These are phyloP conservation scores for Fusarium sp. DNA, from an alignment of 2,329 filamentous ascomycete species.

Conservation along the genomic window DNA sequence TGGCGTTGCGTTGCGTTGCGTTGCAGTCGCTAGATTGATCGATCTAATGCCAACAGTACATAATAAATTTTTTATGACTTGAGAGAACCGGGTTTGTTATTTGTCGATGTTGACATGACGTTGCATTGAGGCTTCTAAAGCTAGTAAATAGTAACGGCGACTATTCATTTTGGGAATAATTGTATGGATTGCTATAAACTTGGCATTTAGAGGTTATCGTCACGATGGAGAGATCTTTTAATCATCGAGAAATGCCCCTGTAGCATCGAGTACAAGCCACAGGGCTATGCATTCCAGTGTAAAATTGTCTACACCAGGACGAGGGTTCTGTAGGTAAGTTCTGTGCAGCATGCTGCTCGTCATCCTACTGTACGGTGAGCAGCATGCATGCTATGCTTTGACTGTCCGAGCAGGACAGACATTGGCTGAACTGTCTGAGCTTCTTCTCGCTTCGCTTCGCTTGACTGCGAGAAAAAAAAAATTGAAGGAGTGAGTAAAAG, in stretches of 20 bases:
- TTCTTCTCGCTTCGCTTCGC: conserved; percentile 1
- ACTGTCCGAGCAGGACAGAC: neutral
- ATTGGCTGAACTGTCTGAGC: neutral
- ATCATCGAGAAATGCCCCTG: conserved; percentile 21
- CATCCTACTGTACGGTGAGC: no score
- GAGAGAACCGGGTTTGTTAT: conserved; percentile 25
- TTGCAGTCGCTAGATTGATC: conserved; percentile 25
- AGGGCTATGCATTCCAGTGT: conserved; percentile 5
- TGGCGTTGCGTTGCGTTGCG: neutral
- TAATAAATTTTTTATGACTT: conserved; percentile 24
- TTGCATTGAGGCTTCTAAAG: conserved; percentile 26
- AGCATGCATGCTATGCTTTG: neutral
- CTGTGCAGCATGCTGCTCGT: neutral
- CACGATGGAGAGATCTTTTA: conserved; percentile 18
- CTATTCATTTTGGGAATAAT: conserved; percentile 7
- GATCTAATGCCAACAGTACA: conserved; percentile 28
- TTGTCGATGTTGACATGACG: conserved; percentile 35
- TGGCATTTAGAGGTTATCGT: conserved; percentile 10
- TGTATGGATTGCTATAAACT: neutral
- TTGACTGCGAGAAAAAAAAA: neutral
- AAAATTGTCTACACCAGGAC: conserved; percentile 11
- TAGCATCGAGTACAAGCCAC: neutral
- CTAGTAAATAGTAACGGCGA: conserved; percentile 28
- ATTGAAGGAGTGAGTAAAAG: conserved; percentile 5
- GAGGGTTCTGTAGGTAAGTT: neutral